phyloP scores from a whole-genome alignment of 2,329 filamentous ascomycete genomes.

The Septoria petroselini region DNA sequence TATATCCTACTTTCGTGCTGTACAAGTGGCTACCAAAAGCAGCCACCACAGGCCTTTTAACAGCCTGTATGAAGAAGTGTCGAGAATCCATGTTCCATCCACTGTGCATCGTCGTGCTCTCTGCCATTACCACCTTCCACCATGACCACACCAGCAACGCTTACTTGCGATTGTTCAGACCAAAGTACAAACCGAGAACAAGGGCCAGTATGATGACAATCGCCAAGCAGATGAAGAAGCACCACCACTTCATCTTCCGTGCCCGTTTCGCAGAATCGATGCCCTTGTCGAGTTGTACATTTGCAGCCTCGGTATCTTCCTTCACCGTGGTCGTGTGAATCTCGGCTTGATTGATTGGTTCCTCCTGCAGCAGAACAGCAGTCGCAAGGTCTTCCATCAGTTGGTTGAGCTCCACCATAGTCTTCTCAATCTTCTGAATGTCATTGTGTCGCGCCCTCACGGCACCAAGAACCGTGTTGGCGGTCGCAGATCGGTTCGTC shows the following conservation, averaged over 20 bases:
- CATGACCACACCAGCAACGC: background rate
- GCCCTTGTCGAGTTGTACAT: slow-evolving; percentile 65
- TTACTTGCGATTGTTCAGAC: slow-evolving; percentile 29
- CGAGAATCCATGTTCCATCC: too few relatives aligned
- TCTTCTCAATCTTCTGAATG: slow-evolving; percentile 75
- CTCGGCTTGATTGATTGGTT: slow-evolving; percentile 60
- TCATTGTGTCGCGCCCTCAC: slow-evolving; percentile 81
- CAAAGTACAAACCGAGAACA: slow-evolving; percentile 50
- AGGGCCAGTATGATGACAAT: slow-evolving; percentile 52
- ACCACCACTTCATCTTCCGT: slow-evolving; percentile 81
- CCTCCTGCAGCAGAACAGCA: slow-evolving; percentile 69
- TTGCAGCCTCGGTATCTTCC: slow-evolving; percentile 65
- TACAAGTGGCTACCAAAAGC: too few relatives aligned
- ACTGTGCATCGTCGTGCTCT: background rate
- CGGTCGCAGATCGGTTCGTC: slow-evolving; percentile 70
- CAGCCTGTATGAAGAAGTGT: too few relatives aligned
- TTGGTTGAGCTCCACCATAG: slow-evolving; percentile 64
- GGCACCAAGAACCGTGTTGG: slow-evolving; percentile 68
- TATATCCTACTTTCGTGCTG: too few relatives aligned
- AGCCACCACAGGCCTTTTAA: too few relatives aligned
- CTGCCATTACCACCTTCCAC: background rate
- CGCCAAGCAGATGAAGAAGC: slow-evolving; percentile 56
- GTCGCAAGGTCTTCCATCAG: slow-evolving; percentile 74
- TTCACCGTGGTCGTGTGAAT: slow-evolving; percentile 63
- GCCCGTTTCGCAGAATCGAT: slow-evolving; percentile 64